A percentile compares a stretch with the other conserved stretches of the same genome.
These are phyloP conservation scores for Cryptosporidium sp. DNA, from an alignment of 169 alveolate genomes.

Conservation along the genomic window DNA sequence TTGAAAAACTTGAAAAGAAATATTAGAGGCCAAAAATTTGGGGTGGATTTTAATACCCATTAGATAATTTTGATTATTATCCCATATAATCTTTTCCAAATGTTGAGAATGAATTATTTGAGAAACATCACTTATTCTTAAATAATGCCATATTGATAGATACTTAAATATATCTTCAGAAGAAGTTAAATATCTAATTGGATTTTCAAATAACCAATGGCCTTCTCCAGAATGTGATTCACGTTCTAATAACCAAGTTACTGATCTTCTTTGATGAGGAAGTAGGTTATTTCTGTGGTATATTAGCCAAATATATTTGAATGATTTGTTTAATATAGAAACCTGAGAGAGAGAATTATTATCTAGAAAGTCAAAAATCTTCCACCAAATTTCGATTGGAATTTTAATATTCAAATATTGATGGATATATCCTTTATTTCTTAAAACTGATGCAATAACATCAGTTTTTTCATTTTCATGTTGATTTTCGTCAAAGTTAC, in stretches of 20 bases:
- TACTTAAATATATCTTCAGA: constrained; percentile 46
- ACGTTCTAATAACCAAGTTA: constrained; percentile 37
- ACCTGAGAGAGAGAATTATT: neutral
- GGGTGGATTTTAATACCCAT: constrained; percentile 41
- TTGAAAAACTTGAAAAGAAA: neutral
- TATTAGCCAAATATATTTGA: constrained; percentile 23
- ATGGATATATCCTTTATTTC: neutral
- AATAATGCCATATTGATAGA: constrained; percentile 53
- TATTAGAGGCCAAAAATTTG: neutral
- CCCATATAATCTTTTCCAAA: constrained; percentile 43
- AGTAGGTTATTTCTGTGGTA: constrained; percentile 33
- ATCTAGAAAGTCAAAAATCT: constrained; percentile 37
- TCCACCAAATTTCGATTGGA: constrained; percentile 46
- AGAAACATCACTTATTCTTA: constrained; percentile 7
- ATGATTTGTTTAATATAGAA: neutral
- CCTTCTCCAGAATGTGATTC: constrained; percentile 11
- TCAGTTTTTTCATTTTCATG: neutral
- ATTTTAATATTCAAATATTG: neutral
- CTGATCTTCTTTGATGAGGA: constrained; percentile 72
- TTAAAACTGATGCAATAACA: neutral
- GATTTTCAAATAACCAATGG: constrained; percentile 51
- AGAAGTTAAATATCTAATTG: constrained; percentile 28
- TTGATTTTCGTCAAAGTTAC: neutral
- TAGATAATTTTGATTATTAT: neutral
- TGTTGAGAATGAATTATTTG: neutral